Evolutionary conservation across 768 basidiomycete species (phyloP), one percentile per base, ranked within the genome.

Genomic region (Rickenella mellea): DNA sequence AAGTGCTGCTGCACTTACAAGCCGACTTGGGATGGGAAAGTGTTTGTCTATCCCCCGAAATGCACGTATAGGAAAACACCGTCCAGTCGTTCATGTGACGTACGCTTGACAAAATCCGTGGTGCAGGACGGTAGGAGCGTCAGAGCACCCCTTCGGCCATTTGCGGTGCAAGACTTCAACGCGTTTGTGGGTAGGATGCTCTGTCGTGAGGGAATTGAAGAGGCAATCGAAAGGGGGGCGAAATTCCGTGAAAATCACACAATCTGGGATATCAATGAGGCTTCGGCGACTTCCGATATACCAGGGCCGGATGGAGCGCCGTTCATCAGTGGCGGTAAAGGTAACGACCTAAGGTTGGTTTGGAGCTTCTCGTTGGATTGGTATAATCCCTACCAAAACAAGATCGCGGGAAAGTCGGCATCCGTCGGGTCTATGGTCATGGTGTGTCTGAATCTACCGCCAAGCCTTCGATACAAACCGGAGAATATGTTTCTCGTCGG

Each of bases 401-500:
- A 57, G 40, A 48, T 50, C 24, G 55, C 56, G 15, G 58, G 59
- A 10, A 53, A 59, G 36, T 44, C 35, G 1, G 50, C 37, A 5
- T 56, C 55, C 0, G 40, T 49, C 22, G 57, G 60, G 2, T 49
- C 51, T 2, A 54, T 69, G 2, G 59, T 54, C 14, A 43, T 67
- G 33, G 53, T 55, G 4, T 64, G 58, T 42, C 41, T 66, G 5
- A 69, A 69, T 46, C 54, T 69, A 0, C 66, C 66, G 0, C 53
- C 52, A 0, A 47, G 61, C n/a, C 41, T 61, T 1, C 48, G 55
- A 2, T 68, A 65, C 43, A 56, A 58, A 9, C 49, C 50, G 0
- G 58, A 69, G 47, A 69, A 71, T 43, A 59, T 71, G 51, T 70
- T 57, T 43, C 52, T 71, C 0, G 65, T 57, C 2, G 66, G 60